A percentile compares a stretch with the other conserved stretches of the same genome.
phyloP scores from a whole-genome alignment of 257 asterid genomes.

The Anisodus acutangulus region DNA sequence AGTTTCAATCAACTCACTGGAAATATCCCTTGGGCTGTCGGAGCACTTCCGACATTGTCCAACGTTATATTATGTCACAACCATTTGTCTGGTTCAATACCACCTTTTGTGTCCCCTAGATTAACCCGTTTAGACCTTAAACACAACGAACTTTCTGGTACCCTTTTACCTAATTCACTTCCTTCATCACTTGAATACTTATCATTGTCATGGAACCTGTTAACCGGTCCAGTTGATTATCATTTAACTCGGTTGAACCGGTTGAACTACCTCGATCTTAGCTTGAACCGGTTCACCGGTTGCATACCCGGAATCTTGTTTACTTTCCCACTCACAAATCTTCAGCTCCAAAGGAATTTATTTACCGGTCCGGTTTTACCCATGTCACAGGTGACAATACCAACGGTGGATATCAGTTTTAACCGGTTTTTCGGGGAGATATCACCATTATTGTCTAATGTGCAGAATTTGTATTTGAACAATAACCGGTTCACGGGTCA shows the following conservation, averaged over 20 bases:
- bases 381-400: constrained; percentile 55
- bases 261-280: constrained; percentile 73
- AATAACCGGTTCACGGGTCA: constrained; percentile 93
- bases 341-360: constrained; percentile 75
- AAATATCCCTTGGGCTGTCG: constrained; percentile 56
- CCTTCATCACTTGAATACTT: constrained; percentile 76
- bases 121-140: constrained; percentile 82
- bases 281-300: constrained; percentile 81
- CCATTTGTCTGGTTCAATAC: constrained; percentile 64
- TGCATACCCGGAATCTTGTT: constrained; percentile 62
- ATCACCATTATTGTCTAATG: constrained; percentile 77
- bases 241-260: constrained; percentile 49
- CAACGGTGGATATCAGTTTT: constrained; percentile 81
- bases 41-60: constrained; percentile 51
- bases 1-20: constrained; percentile 78
- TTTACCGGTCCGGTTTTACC: constrained; percentile 73
- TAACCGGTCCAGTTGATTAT: constrained; percentile 70
- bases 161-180: constrained; percentile 53
- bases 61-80: constrained; percentile 65
- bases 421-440: constrained; percentile 78
- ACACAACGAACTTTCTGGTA: constrained; percentile 77
- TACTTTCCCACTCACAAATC: constrained; percentile 62
- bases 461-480: constrained; percentile 71
- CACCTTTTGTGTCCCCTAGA: constrained; percentile 58
- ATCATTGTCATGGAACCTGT: constrained; percentile 76